Base-by-base conservation (phyloP, 2,329 filamentous ascomycete species). In the Aspergillus pseudoterreus region DNA sequence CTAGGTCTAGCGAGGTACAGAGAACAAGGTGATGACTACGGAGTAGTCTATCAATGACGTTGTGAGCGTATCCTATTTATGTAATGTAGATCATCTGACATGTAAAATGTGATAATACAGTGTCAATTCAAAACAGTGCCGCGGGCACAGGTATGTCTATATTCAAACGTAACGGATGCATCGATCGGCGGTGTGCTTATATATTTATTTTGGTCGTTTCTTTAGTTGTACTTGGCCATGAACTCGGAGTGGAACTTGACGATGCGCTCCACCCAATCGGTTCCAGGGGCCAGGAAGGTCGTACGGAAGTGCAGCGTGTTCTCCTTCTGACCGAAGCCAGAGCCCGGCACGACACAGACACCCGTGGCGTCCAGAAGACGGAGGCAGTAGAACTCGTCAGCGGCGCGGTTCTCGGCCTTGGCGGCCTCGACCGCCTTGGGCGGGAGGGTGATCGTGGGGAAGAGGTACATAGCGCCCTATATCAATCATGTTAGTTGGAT, bases 391-490 rank as follows among this genome's bases (percentile, higher is more conserved):
- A 95, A 96, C 73, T 97, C 92, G 65, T 99, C 94, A 1, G 92
- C 76, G 11, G 80, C 77, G 66, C 88, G 87, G 63, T 84, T 84
- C 70, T 91, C 88, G 55, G 85, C 75, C 65, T 78, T 72, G 33
- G 94, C 94, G 14, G 88, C 89, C 58, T 86, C 85, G 56, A 86
- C 74, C 38, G 91, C 94, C 75, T 89, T 90, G 21, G 75, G 62
- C 1, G 94, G 83, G 21, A 99, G 78, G 32, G 78, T 84, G 75
- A 99, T 95, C 62, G 90, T 94, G 21, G 94, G 94, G 83, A 97
- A 99, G 65, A 99, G 87, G 78, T 99, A 99, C 94, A 99, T 99
- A 69, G 88, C 87, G 54, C 94, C 94, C 81, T 96, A 58, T 47
- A 49, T 49, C 9, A 52, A 51, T 53, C 47, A 49, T 35, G 57